Base-by-base conservation (phyloP, 176 grass and related monocot species). In the Ananas comosus region DNA sequence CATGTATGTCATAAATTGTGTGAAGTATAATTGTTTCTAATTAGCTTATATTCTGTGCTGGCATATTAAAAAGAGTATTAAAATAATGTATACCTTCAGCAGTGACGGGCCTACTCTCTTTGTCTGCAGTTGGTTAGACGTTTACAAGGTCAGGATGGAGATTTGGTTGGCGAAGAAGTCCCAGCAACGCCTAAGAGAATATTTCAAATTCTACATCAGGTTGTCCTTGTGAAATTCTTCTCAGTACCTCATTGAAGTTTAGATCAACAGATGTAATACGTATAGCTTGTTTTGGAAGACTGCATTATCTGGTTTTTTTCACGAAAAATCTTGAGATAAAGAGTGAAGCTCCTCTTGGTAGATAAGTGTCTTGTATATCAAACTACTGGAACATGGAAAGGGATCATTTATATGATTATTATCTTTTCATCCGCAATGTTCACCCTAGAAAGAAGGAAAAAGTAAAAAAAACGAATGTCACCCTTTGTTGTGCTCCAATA, bases 131-230 rank as follows among this genome's bases (percentile, higher is more conserved):
- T 97, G 74, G 89, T 97, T 56, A 93, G 94, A 74, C 79, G 82
- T 56, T 93, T 99, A 75, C 94, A 93, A 88, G 80, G 77, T 76
- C 94, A 99, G 86, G 94, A 99, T 78, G 89, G 87, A 69, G 87
- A 93, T 85, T 81, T 84, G 12, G 81, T 71, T 79, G 89, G 94
- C 74, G 94, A 93, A 77, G 89, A 99, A 66, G 82, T 86, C 67
- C 85, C 86, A 68, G 83, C 84, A 53, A 93, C 94, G 69, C 94
- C 94, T 25, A 99, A 99, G 75, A 93, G 93, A 88, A 93, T 99
- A 76, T 99, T 93, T 56, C 94, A 99, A 78, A 99, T 99, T 63
- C 80, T 99, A 63, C 86, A 91, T 86, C 84, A 99, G 94, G 94
- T 99, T 86, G 28, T 53, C 19, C 79, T 73, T 54, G 29, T 52